Evolutionary conservation across 2,329 filamentous ascomycete species (phyloP).

Genomic region (Teratosphaeria epicoccoides): DNA sequence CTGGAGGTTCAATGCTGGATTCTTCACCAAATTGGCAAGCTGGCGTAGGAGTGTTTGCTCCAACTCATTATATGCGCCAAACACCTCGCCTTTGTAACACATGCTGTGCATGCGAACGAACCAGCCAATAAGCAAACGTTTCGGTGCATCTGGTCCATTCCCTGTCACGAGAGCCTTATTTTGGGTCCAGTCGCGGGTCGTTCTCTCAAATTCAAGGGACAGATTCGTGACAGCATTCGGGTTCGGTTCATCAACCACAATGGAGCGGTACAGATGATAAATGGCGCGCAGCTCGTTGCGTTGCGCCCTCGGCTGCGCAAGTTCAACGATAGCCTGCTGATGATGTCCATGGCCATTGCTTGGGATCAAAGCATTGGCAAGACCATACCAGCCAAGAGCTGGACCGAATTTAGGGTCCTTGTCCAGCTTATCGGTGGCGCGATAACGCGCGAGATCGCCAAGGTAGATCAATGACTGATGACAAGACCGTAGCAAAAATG

Average conservation of each 20-base stretch:
- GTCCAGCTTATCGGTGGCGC: slow-evolving; percentile 58
- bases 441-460: slow-evolving; percentile 83
- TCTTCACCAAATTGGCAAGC: slow-evolving; percentile 61
- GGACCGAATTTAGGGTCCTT: slow-evolving; percentile 68
- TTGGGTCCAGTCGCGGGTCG: slow-evolving; percentile 47
- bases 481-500: slow-evolving; percentile 60
- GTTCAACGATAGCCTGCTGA: slow-evolving; percentile 77
- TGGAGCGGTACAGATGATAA: slow-evolving; percentile 79
- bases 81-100: slow-evolving; percentile 67
- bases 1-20: slow-evolving; percentile 45
- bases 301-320: slow-evolving; percentile 43
- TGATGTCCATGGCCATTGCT: slow-evolving; percentile 75
- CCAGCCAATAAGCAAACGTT: slow-evolving; percentile 62
- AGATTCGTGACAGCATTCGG: slow-evolving; percentile 66
- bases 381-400: slow-evolving; percentile 71
- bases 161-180: slow-evolving; percentile 39
- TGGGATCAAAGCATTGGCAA: slow-evolving; percentile 71
- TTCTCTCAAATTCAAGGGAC: slow-evolving; percentile 64
- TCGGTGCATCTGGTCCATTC: slow-evolving; percentile 41
- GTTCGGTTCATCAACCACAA: slow-evolving; percentile 64
- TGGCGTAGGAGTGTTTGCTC: slow-evolving; percentile 78
- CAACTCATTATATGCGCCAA: slow-evolving; percentile 65
- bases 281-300: slow-evolving; percentile 72
- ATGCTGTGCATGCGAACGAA: slow-evolving; percentile 79
- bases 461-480: slow-evolving; percentile 76